phyloP scores from a whole-genome alignment of 148 eudicot species.

The Euryodendron excelsum region DNA sequence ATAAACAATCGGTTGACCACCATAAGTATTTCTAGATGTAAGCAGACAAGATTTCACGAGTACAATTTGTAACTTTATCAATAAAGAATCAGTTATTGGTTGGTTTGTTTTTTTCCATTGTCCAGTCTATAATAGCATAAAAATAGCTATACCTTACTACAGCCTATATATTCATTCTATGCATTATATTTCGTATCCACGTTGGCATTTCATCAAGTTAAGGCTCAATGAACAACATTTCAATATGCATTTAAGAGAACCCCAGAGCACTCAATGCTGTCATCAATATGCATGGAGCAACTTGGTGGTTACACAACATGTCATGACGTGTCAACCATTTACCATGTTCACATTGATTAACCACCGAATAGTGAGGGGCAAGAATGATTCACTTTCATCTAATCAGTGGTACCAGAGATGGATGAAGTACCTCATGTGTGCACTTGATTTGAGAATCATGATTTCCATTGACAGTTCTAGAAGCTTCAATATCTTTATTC shows the following conservation, averaged over 20 bases:
- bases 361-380: background rate
- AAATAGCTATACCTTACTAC: background rate
- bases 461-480: conserved; percentile 22
- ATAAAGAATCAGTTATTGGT: too few species aligned
- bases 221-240: too few species aligned
- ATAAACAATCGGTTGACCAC: too few species aligned
- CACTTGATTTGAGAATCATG: conserved; percentile 26
- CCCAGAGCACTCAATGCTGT: background rate
- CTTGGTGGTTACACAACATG: background rate
- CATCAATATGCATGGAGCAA: conserved; percentile 1
- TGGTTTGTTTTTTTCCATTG: too few species aligned
- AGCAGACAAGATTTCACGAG: too few species aligned
- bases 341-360: background rate
- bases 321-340: background rate
- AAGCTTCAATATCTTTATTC: conserved; percentile 39
- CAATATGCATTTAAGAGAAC: background rate
- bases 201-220: too few species aligned
- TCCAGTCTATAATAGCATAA: too few species aligned
- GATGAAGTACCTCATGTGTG: conserved; percentile 41
- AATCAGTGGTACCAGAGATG: background rate
- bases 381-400: background rate
- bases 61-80: too few species aligned
- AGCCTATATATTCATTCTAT: too few species aligned
- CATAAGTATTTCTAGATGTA: too few species aligned
- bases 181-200: too few species aligned